These are phyloP conservation scores for Volvox africanus DNA, from an alignment of 139 green algal species.

Conservation along the genomic window DNA sequence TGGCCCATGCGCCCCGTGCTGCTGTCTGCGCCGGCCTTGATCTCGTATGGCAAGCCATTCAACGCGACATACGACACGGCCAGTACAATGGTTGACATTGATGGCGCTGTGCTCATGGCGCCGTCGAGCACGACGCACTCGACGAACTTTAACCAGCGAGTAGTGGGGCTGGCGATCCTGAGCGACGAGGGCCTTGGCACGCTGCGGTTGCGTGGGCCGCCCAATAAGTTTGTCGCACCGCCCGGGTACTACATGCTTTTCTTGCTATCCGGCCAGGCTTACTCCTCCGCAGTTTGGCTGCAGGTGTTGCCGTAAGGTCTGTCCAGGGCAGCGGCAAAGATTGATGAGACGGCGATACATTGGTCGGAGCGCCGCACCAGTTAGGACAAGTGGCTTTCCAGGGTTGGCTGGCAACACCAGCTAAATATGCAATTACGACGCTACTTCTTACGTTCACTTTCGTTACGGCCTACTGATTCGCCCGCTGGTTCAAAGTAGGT, in stretches of 20 bases:
- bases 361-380: no score
- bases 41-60: constrained; percentile 23
- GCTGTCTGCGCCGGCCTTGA: background rate
- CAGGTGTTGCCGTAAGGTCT: constrained; percentile 9
- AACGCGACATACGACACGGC: constrained; percentile 9
- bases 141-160: constrained; percentile 63
- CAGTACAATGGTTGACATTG: constrained; percentile 2
- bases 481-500: no score
- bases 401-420: no score
- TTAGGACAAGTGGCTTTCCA: no score
- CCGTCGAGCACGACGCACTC: constrained; percentile 54
- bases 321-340: no score
- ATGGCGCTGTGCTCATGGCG: constrained; percentile 50
- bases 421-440: no score
- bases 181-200: constrained; percentile 8
- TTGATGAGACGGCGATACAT: no score
- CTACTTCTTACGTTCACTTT: no score
- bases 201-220: constrained; percentile 46
- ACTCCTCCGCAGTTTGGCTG: constrained; percentile 25
- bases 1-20: constrained; percentile 43
- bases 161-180: constrained; percentile 45
- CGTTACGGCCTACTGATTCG: no score
- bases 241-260: constrained; percentile 46
- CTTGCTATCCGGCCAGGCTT: constrained; percentile 22
- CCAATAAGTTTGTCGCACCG: constrained; percentile 48